Base-by-base conservation (phyloP, 1,284 basidiomycete genomes). In the Rhodotorula mucilaginosa region DNA sequence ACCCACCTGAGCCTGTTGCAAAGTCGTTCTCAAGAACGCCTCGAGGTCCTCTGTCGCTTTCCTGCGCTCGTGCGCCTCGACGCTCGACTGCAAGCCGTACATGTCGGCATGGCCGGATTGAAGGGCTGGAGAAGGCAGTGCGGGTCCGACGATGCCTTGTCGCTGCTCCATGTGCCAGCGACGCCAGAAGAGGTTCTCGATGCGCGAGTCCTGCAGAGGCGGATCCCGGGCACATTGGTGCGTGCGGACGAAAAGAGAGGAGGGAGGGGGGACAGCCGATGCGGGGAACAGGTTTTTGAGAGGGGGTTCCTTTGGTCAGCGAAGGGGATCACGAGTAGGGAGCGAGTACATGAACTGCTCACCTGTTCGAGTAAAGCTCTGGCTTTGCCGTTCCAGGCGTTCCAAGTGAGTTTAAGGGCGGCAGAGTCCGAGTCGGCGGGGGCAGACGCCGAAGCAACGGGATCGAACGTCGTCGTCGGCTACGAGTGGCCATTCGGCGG, bases 131-230 rank as follows among this genome's bases (percentile, higher is more conserved):
- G 68, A 58, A 13, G 26, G 54, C 54, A 56, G n/a, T n/a, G 59
- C 49, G 34, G 61, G 58, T 18, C 51, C 56, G 5, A 61, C 63
- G 63, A 26, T 23, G 31, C 51, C 65, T 19, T 51, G 59, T 39
- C 64, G 64, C 46, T 64, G 65, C 51, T 76, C 72, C 66, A 74
- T 72, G 58, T 72, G 65, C 73, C 75, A 74, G 18, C 69, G 52
- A 19, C 75, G 67, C 75, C 75, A 76, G 52, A 48, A 70, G 16
- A 76, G 65, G 58, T 76, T 76, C 51, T 76, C 75, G 26, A 76
- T 68, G 54, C 75, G 70, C 44, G 70, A 65, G 18, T 65, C 70
- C 75, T 76, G 58, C 39, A 44, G 39, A 44, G 39, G 39, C 39
- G 39, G 39, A 44, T 44, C 2, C 10, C 39, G 39, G 12, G 39